These are phyloP conservation scores for Naganishia randhawae DNA, from an alignment of 768 basidiomycete genomes.

Conservation along the genomic window DNA sequence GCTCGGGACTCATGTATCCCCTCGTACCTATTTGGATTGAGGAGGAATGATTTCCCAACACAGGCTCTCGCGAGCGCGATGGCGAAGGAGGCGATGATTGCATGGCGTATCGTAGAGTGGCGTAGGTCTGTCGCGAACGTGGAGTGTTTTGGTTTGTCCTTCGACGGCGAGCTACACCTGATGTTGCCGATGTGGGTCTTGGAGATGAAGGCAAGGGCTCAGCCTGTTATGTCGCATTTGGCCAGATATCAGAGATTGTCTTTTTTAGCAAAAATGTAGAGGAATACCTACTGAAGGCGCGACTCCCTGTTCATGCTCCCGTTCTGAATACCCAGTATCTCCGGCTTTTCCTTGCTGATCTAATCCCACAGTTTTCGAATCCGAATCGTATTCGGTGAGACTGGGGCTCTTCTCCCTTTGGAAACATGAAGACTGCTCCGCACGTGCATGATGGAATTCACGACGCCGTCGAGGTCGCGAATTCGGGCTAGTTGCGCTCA, in stretches of 20 bases:
- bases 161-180: background rate
- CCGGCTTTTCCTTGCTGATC: background rate
- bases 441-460: background rate
- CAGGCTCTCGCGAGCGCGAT: background rate
- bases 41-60: background rate
- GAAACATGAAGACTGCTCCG: background rate
- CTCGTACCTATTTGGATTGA: background rate
- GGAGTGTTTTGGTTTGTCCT: background rate
- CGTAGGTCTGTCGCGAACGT: background rate
- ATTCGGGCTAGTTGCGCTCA: constrained; percentile 5
- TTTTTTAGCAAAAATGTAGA: background rate
- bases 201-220: background rate
- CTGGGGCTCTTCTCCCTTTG: too few species aligned
- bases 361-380: background rate
- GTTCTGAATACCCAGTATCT: background rate
- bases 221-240: background rate
- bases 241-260: background rate
- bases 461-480: constrained; percentile 9
- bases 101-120: background rate
- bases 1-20: background rate
- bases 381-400: background rate
- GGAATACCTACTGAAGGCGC: background rate
- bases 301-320: background rate
- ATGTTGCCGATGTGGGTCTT: background rate
- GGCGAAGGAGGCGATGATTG: background rate